phyloP scores from a whole-genome alignment of 2,329 filamentous ascomycete genomes.

The Claviceps capensis region DNA sequence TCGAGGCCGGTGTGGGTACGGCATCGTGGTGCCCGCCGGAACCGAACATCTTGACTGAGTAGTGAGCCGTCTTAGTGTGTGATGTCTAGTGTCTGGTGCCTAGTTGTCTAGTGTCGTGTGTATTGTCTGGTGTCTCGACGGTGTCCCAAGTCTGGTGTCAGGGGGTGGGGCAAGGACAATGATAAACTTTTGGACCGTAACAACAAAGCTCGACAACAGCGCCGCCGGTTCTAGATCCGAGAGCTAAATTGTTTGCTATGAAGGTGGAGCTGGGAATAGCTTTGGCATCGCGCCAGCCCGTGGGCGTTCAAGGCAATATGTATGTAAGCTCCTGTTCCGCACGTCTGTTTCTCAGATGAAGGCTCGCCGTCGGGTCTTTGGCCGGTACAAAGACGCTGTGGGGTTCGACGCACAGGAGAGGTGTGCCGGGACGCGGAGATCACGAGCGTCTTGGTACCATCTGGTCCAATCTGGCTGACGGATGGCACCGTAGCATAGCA shows the following conservation, averaged over 20 bases:
- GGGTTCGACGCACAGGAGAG: constrained; percentile 3
- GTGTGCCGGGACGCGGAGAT: not conserved
- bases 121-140: too few species aligned
- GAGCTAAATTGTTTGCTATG: constrained; percentile 6
- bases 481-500: constrained; percentile 1
- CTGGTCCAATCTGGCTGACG: constrained; percentile 4
- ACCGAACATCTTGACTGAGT: constrained; percentile 7
- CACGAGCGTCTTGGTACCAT: not conserved
- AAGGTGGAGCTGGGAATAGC: not conserved
- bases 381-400: constrained; percentile 1
- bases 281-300: constrained; percentile 2
- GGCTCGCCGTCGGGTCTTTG: not conserved
- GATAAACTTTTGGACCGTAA: not conserved
- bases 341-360: not conserved
- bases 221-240: constrained; percentile 1
- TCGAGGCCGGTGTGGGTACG: constrained; percentile 5
- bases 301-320: constrained; percentile 1
- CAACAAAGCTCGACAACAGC: not conserved
- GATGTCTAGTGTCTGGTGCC: too few species aligned
- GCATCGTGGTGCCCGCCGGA: constrained; percentile 13
- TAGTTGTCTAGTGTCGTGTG: too few species aligned
- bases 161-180: constrained; percentile 4
- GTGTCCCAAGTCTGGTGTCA: constrained; percentile 1
- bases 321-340: not conserved
- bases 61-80: not conserved